Evolutionary conservation across 352 stramenopile species (phyloP).

Genomic region (Globisporangium yorkense): DNA sequence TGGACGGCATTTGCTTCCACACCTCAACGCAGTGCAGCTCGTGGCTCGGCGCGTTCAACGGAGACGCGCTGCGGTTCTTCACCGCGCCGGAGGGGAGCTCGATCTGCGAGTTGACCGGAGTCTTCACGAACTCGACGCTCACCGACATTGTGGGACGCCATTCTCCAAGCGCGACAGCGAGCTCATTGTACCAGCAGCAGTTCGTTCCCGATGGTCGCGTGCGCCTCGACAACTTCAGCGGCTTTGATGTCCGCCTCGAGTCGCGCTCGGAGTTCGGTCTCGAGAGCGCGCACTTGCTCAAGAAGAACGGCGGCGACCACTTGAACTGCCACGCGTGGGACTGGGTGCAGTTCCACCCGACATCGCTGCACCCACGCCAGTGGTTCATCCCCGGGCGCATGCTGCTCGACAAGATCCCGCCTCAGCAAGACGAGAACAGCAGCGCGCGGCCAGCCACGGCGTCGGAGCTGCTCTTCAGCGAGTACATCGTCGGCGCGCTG

Average conservation of each 20-base stretch:
- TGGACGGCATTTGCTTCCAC: conserved; percentile 63
- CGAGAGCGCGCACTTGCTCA: conserved; percentile 38
- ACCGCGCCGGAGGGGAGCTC: conserved; percentile 22
- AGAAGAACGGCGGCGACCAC: conserved; percentile 41
- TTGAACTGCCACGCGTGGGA: conserved; percentile 42
- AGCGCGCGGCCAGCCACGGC: conserved; percentile 2
- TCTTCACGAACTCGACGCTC: conserved; percentile 21
- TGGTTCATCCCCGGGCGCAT: conserved; percentile 41
- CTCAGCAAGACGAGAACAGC: conserved; percentile 1
- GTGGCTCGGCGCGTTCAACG: conserved; percentile 42
- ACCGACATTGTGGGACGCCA: conserved; percentile 35
- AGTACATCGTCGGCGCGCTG: conserved; percentile 51
- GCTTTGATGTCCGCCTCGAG: conserved; percentile 42
- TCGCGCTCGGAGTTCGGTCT: conserved; percentile 32
- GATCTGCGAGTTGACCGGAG: conserved; percentile 22
- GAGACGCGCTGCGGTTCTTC: conserved; percentile 37
- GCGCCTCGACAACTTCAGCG: conserved; percentile 17
- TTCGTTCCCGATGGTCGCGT: conserved; percentile 27
- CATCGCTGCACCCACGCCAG: conserved; percentile 10
- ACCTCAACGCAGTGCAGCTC: conserved; percentile 44
- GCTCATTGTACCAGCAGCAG: background rate
- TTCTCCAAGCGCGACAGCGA: background rate
- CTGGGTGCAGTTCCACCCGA: conserved; percentile 22
- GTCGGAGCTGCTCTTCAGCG: conserved; percentile 20
- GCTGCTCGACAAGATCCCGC: conserved; percentile 28